phyloP scores from a whole-genome alignment of 2,329 filamentous ascomycete species.

The Elsinoe batatas region DNA sequence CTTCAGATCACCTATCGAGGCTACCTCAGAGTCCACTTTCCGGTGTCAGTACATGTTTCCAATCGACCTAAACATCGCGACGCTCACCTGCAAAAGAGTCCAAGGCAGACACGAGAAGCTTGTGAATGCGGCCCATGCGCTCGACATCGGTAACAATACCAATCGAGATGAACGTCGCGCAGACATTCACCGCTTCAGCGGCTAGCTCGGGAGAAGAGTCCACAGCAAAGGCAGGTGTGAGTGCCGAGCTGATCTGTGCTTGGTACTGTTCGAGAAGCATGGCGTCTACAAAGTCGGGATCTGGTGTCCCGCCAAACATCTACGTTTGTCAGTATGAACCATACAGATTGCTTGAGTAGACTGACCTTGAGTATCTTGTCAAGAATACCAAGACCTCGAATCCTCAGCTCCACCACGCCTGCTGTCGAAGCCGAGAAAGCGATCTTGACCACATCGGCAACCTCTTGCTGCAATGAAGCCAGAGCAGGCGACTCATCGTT shows the following conservation, averaged over 20 bases:
- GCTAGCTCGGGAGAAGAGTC: slow-evolving; percentile 95
- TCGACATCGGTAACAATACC: slow-evolving; percentile 96
- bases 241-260: slow-evolving; percentile 90
- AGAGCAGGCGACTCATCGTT: slow-evolving; percentile 73
- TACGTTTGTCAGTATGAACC: slow-evolving; percentile 19
- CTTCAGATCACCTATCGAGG: slow-evolving; percentile 84
- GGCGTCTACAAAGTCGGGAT: slow-evolving; percentile 95
- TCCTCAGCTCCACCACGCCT: slow-evolving; percentile 76
- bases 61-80: background rate
- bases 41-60: slow-evolving; percentile 54
- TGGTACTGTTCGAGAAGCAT: slow-evolving; percentile 97
- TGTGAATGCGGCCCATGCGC: slow-evolving; percentile 96
- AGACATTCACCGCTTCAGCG: slow-evolving; percentile 92
- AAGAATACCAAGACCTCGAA: slow-evolving; percentile 88
- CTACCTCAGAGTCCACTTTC: slow-evolving; percentile 70
- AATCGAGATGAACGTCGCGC: slow-evolving; percentile 93
- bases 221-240: slow-evolving; percentile 90
- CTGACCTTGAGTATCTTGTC: slow-evolving; percentile 70
- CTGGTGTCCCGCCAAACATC: slow-evolving; percentile 90
- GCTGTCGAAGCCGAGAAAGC: slow-evolving; percentile 96
- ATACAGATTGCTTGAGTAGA: background rate
- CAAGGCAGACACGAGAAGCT: slow-evolving; percentile 78
- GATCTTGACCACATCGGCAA: slow-evolving; percentile 91
- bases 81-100: slow-evolving; percentile 72
- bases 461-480: slow-evolving; percentile 64